A percentile compares a stretch with the other conserved stretches of the same genome.
Evolutionary conservation across 495 filamentous ascomycete genomes (phyloP).

Genomic region (Talaromyces nanjingensis): DNA sequence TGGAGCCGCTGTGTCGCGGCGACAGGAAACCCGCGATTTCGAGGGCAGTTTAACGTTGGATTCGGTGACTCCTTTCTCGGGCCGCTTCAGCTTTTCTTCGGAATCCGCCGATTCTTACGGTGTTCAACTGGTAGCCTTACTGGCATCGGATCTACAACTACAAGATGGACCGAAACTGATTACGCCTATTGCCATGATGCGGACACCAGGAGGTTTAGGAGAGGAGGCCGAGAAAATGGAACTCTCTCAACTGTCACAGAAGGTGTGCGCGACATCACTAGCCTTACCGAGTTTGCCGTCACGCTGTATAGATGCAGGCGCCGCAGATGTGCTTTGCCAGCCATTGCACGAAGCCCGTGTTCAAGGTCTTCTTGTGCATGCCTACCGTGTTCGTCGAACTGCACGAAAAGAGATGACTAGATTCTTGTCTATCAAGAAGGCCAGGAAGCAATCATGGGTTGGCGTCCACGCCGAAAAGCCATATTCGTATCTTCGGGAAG

Average conservation of each 20-base stretch:
- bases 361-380: slow-evolving; percentile 69
- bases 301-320: slow-evolving; percentile 75
- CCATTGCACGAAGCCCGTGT: slow-evolving; percentile 65
- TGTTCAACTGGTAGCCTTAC: slow-evolving; percentile 57
- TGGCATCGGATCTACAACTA: slow-evolving; percentile 63
- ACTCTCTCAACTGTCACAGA: not conserved
- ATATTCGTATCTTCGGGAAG: slow-evolving; percentile 83
- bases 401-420: slow-evolving; percentile 60
- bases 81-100: slow-evolving; percentile 38
- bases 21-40: slow-evolving; percentile 27
- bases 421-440: slow-evolving; percentile 55
- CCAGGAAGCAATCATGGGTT: slow-evolving; percentile 85
- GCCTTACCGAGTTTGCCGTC: slow-evolving; percentile 16
- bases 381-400: slow-evolving; percentile 70
- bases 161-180: slow-evolving; percentile 67
- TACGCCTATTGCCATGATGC: slow-evolving; percentile 64
- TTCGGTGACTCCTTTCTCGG: slow-evolving; percentile 25
- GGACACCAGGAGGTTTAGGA: slow-evolving; percentile 20
- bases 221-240: not conserved
- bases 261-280: slow-evolving; percentile 3
- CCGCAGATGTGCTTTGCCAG: slow-evolving; percentile 73
- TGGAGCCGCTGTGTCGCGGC: slow-evolving; percentile 26
- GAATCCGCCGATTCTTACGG: slow-evolving; percentile 57
- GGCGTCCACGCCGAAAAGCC: slow-evolving; percentile 79
- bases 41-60: not conserved